Conservation (phyloP, 208 protist genomes). For the Wallacemonas rigidus region DNA sequence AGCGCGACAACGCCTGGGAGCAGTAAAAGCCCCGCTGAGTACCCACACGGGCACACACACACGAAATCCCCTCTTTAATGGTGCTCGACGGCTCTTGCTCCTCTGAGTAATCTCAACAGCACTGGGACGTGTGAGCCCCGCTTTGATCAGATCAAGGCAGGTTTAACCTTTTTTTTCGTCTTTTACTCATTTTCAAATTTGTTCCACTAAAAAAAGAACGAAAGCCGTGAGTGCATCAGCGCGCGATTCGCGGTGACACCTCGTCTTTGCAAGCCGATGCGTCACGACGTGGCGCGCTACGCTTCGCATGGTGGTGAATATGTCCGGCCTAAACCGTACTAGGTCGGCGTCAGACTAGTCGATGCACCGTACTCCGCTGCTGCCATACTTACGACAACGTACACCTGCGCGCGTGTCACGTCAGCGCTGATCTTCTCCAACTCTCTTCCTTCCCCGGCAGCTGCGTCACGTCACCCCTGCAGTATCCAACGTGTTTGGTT, state of each 20-base stretch:
- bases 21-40: conserved; percentile 58
- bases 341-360: too few species aligned
- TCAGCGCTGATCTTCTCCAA: too few species aligned
- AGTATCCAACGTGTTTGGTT: too few species aligned
- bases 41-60: conserved; percentile 90
- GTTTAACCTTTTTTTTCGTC: not conserved
- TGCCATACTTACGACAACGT: too few species aligned
- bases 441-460: too few species aligned
- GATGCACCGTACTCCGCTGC: too few species aligned
- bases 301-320: not conserved
- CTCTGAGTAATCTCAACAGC: conserved; percentile 5
- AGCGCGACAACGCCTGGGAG: conserved; percentile 94
- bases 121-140: conserved; percentile 19
- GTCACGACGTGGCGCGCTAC: not conserved
- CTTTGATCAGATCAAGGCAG: not conserved
- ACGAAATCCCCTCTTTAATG: conserved; percentile 95
- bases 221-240: not conserved
- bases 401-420: too few species aligned
- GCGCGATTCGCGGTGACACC: not conserved
- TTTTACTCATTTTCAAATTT: not conserved
- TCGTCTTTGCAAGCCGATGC: not conserved
- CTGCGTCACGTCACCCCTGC: too few species aligned
- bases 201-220: not conserved
- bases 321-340: too few species aligned
- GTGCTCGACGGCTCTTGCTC: conserved; percentile 11